Conservation (phyloP, 495 filamentous ascomycete genomes). For the Usnea hakonensis region DNA sequence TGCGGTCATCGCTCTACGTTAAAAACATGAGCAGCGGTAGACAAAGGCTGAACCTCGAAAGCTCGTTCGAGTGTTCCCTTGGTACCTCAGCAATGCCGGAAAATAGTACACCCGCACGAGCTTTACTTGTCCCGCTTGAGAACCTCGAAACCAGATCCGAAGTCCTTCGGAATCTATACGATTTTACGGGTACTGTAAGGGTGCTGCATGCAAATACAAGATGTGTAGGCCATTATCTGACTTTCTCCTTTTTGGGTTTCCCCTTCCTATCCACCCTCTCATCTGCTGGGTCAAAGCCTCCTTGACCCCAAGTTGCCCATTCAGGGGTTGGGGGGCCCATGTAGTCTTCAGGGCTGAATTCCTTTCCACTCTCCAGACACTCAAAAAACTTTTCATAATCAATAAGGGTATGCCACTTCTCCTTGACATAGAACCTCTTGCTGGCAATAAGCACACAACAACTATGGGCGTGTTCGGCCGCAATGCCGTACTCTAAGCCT, state of each 20-base stretch:
- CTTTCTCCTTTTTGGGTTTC: conserved; percentile 22
- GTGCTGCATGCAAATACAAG: not conserved
- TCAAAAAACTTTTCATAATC: conserved; percentile 87
- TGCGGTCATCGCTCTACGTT: too few species aligned
- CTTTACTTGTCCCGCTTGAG: too few species aligned
- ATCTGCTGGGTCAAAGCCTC: conserved; percentile 89
- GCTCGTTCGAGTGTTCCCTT: too few species aligned
- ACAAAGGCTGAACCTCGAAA: too few species aligned
- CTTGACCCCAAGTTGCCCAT: conserved; percentile 91
- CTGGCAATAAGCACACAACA: conserved; percentile 85
- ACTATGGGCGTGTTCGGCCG: conserved; percentile 88
- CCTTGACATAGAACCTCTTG: conserved; percentile 60
- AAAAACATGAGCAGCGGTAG: too few species aligned
- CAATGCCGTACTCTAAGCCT: conserved; percentile 78
- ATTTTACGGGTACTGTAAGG: not conserved
- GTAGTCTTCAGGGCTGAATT: conserved; percentile 84
- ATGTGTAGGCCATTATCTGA: not conserved
- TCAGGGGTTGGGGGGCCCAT: conserved; percentile 73
- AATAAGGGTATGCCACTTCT: conserved; percentile 85
- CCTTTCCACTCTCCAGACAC: conserved; percentile 60
- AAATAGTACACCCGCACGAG: too few species aligned
- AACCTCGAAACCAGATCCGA: too few species aligned
- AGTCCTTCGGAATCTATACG: too few species aligned
- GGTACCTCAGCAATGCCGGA: too few species aligned
- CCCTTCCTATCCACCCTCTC: conserved; percentile 78